Evolutionary conservation across 2,329 filamentous ascomycete genomes (phyloP), one percentile per base, ranked within the genome.

Genomic region (Orbilia quercus): DNA sequence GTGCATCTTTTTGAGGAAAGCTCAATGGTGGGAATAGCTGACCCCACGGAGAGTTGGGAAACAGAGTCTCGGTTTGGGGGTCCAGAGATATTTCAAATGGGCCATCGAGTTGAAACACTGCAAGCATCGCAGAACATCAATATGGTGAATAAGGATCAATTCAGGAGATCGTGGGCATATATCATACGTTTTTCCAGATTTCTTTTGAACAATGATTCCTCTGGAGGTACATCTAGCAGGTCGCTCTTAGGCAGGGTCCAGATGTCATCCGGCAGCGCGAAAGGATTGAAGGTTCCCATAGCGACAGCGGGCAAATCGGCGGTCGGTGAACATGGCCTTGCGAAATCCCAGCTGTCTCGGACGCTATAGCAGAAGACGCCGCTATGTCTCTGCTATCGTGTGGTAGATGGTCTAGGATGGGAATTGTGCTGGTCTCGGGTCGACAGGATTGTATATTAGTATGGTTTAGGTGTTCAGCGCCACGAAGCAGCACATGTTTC

Each of bases 201-300:
- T 45, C 54, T 58, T 38, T 54, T 45, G 50, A 73, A 73, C 11
- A 73, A 55, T 38, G 69, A 60, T 36, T 66, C 69, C 28, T 66
- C 69, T 4, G 54, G 54, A 50, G 63, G 57, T 25, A 31, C 44
- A 16, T 64, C 28, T 12, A 36, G 20, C 45, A 73, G 45, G 11
- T 73, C 54, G 48, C 69, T 73, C 42, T 60, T 60, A 1, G 69
- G 69, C 44, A 66, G 40, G 23, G 69, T 16, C 69, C 69, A 73
- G 38, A 73, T 23, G 31, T 73, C 69, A 73, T 73, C 69, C 69
- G 69, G 69, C 69, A 73, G 69, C 60, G 69, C 60, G 69, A 73
- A 73, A 66, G 69, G 69, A 66, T 73, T 65, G 69, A 73, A 73
- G 47, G 34, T 62, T 44, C 55, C 69, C 69, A 73, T 73, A 50